Evolutionary conservation across 1,284 basidiomycete species (phyloP).

Genomic region (Heterobasidion occidentale): DNA sequence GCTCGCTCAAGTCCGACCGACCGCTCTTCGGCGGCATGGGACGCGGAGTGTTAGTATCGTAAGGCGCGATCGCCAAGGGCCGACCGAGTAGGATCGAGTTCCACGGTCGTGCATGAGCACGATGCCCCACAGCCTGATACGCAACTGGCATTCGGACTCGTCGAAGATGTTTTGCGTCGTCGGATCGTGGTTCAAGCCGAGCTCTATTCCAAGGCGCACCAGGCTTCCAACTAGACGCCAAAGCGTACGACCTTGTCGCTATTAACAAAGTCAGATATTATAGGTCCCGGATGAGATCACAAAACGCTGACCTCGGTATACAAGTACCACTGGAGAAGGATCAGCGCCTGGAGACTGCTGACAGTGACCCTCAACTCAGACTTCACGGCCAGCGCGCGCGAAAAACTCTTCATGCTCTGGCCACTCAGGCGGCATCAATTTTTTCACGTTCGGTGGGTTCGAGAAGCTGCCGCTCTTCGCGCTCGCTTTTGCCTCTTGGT

Average conservation of each 20-base stretch:
- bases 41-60: conserved; percentile 69
- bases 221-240: conserved; percentile 80
- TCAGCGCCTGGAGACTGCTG: conserved; percentile 71
- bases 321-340: conserved; percentile 77
- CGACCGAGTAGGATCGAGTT: conserved; percentile 74
- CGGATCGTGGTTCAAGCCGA: conserved; percentile 78
- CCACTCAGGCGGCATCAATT: conserved; percentile 65
- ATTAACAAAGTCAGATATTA: conserved; percentile 10
- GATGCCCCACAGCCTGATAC: conserved; percentile 74
- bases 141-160: conserved; percentile 64
- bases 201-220: conserved; percentile 69
- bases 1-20: conserved; percentile 49
- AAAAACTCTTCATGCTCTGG: conserved; percentile 78
- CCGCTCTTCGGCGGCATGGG: conserved; percentile 43
- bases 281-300: neutral
- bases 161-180: conserved; percentile 60
- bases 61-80: conserved; percentile 71
- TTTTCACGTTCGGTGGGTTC: conserved; percentile 27
- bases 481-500: conserved; percentile 26
- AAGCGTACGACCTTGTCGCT: conserved; percentile 77
- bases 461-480: conserved; percentile 14
- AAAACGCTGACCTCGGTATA: conserved; percentile 63
- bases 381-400: conserved; percentile 65
- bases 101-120: conserved; percentile 78
- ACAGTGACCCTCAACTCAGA: conserved; percentile 74